These are phyloP conservation scores for Bipolaris cookei DNA, from an alignment of 2,329 filamentous ascomycete species.

Conservation along the genomic window DNA sequence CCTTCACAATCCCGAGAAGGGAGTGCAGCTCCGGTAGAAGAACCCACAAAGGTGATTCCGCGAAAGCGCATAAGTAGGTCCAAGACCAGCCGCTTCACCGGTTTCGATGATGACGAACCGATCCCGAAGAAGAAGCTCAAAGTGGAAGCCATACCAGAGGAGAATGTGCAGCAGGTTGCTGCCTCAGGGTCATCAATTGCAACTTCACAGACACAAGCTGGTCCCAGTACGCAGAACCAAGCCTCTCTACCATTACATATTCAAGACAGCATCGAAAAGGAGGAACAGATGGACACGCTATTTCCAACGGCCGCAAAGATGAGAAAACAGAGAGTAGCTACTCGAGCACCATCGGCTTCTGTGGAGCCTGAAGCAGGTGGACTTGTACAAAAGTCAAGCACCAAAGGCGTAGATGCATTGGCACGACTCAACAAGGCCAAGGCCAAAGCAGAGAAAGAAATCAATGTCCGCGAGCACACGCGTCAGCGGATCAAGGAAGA, in stretches of 20 bases:
- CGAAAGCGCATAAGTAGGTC: conserved; percentile 46
- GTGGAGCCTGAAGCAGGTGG: conserved; percentile 50
- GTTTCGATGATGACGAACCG: conserved; percentile 67
- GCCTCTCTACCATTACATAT: conserved; percentile 37
- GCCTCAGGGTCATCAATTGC: conserved; percentile 5
- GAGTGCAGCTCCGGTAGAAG: conserved; percentile 20
- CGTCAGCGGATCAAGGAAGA: conserved; percentile 60
- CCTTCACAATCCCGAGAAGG: conserved; percentile 29
- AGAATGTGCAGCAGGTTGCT: conserved; percentile 31
- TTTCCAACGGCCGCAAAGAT: conserved; percentile 77
- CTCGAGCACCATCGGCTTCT: conserved; percentile 36
- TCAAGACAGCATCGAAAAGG: conserved; percentile 46
- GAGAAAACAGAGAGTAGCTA: conserved; percentile 70
- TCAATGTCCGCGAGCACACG: conserved; percentile 64
- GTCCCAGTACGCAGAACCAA: conserved; percentile 33
- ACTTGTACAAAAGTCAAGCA: conserved; percentile 23
- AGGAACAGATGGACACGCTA: conserved; percentile 72
- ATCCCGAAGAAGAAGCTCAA: conserved; percentile 38
- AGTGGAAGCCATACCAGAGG: conserved; percentile 34
- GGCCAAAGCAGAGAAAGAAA: conserved; percentile 60
- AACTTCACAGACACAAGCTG: conserved; percentile 26
- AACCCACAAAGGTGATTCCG: conserved; percentile 33
- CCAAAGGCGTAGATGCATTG: conserved; percentile 50
- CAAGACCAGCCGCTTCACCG: conserved; percentile 67
- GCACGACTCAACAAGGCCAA: conserved; percentile 45